Conservation (phyloP, 2,329 filamentous ascomycete genomes). For the Neonectria neomacrospora region DNA sequence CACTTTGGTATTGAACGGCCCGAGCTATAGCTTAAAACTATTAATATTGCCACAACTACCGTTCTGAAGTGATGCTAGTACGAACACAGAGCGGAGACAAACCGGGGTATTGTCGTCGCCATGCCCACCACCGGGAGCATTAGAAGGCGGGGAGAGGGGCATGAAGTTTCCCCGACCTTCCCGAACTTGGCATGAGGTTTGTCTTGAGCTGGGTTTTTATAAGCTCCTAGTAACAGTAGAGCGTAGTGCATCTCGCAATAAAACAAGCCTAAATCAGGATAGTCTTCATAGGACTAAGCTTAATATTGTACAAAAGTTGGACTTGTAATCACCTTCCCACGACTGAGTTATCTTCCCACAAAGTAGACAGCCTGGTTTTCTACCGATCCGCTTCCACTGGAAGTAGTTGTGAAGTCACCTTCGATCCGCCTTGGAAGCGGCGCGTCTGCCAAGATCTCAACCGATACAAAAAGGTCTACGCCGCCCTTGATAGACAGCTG, state of each 20-base stretch:
- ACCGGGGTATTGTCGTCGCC: too few species aligned
- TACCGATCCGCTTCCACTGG: background rate
- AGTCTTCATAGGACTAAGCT: background rate
- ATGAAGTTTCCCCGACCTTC: too few species aligned
- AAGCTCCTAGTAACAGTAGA: too few species aligned
- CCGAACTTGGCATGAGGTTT: too few species aligned
- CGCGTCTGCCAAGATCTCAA: constrained; percentile 35
- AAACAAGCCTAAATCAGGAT: background rate
- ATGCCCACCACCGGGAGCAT: too few species aligned
- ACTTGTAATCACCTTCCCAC: constrained; percentile 16
- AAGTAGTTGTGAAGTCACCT: constrained; percentile 25
- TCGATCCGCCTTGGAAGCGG: constrained; percentile 37
- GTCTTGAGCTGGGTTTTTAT: too few species aligned
- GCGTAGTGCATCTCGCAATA: background rate
- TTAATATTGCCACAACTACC: too few species aligned
- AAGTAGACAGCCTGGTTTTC: constrained; percentile 13
- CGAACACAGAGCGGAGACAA: too few species aligned
- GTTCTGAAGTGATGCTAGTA: too few species aligned
- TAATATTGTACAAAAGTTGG: constrained; percentile 5
- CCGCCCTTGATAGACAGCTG: constrained; percentile 36
- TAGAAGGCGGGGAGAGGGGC: too few species aligned
- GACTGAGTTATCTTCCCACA: constrained; percentile 6
- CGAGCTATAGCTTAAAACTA: too few species aligned
- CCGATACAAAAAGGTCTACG: constrained; percentile 41
- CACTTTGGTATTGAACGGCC: too few species aligned